These are phyloP conservation scores for Vitis labrusca DNA, from an alignment of 164 flowering plant genomes.

Conservation along the genomic window DNA sequence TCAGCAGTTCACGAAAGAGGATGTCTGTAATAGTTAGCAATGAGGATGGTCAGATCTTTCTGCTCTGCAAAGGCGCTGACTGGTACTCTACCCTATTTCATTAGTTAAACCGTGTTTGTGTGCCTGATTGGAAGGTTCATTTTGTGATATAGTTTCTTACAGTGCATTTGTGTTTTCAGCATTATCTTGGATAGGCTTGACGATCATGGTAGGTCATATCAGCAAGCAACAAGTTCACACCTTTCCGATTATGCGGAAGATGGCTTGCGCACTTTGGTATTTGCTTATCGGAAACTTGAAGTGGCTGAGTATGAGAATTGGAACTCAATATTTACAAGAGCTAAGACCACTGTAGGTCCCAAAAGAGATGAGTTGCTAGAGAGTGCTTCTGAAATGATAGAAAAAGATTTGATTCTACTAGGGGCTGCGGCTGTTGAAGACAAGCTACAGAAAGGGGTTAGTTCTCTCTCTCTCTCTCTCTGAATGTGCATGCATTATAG, in stretches of 20 bases:
- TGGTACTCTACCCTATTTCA: slow-evolving; percentile 25
- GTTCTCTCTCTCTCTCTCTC: slow-evolving; percentile 4
- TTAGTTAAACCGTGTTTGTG: too few relatives aligned
- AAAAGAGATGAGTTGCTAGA: slow-evolving; percentile 58
- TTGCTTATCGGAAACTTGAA: slow-evolving; percentile 47
- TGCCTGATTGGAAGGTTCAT: too few relatives aligned
- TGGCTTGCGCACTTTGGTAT: slow-evolving; percentile 56
- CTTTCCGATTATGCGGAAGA: slow-evolving; percentile 54
- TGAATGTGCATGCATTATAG: background rate
- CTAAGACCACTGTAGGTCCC: slow-evolving; percentile 48
- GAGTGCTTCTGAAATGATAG: slow-evolving; percentile 52
- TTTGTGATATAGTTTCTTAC: background rate
- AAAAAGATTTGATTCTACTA: slow-evolving; percentile 50
- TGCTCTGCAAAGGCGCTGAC: slow-evolving; percentile 81
- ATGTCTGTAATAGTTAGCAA: slow-evolving; percentile 68
- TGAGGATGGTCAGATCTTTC: slow-evolving; percentile 55
- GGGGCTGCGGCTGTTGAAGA: slow-evolving; percentile 71
- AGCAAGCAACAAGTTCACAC: slow-evolving; percentile 39
- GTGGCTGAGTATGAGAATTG: slow-evolving; percentile 38
- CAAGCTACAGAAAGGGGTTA: slow-evolving; percentile 64
- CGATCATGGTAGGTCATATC: slow-evolving; percentile 38
- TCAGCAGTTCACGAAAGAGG: slow-evolving; percentile 59
- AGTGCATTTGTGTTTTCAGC: slow-evolving; percentile 26
- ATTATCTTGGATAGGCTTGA: slow-evolving; percentile 54
- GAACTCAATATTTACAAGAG: slow-evolving; percentile 40